Percentiles rank a stretch among this genome's conserved stretches.
Evolutionary conservation across 805 yeast genomes (phyloP).

Genomic region (Maudiozyma saulgeensis): DNA sequence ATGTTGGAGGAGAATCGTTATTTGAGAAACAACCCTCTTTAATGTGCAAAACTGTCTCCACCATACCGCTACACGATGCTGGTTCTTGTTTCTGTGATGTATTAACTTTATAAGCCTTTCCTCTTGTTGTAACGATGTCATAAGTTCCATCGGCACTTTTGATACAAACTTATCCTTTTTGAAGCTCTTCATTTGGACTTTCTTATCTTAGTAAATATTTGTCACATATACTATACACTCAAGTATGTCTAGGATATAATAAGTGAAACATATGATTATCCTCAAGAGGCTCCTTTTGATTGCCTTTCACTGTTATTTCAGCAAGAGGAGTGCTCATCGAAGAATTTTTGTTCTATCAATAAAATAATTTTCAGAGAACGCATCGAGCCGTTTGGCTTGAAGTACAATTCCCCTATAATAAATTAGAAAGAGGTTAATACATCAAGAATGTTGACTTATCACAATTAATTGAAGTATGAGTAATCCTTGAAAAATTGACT

Average conservation of each 20-base stretch:
- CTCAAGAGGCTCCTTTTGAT: no score
- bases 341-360: background rate
- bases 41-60: constrained; percentile 60
- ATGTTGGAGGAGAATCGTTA: constrained; percentile 4
- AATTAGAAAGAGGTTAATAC: no score
- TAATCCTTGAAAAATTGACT: no score
- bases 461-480: no score
- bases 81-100: constrained; percentile 66
- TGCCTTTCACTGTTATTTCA: background rate
- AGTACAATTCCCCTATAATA: no score
- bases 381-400: background rate
- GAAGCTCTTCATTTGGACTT: background rate
- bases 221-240: no score
- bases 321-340: background rate
- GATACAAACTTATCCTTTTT: background rate
- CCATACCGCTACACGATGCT: constrained; percentile 66
- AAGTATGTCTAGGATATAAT: no score
- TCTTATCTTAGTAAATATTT: background rate
- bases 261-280: no score
- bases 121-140: constrained; percentile 36
- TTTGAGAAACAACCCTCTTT: constrained; percentile 38
- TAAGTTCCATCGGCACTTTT: background rate
- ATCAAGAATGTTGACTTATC: no score
- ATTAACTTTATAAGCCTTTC: constrained; percentile 49
- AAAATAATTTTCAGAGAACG: background rate